Base-by-base conservation (phyloP, 2,329 filamentous ascomycete species). In the Aspergillus latus region DNA sequence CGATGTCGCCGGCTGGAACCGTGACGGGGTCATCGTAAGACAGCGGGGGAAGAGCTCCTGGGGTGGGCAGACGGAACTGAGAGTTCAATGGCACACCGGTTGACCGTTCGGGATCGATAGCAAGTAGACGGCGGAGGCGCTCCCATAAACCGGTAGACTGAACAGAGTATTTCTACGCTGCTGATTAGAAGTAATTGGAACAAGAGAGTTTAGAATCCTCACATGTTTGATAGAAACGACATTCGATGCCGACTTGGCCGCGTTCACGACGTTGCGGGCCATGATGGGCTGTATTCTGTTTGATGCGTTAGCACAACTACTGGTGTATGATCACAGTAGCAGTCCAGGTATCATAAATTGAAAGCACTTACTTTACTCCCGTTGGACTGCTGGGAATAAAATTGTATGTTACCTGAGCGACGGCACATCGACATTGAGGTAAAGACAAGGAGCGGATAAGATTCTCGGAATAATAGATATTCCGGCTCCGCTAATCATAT, bases 51-150 rank as follows among this genome's bases (percentile, higher is more conserved):
- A 85, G 79, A 64, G 79, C 81, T 63, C 89, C 91, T 8, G 89
- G 94, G 49, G 92, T 78, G 58, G 94, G 94, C 77, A 90, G 88
- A 67, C 94, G 92, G 84, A 84, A 97, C 80, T 92, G 88, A 40
- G 92, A 87, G 83, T 97, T 97, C 68, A 99, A 80, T 46, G 94
- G 94, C 16, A 99, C 80, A 75, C 94, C 94, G 68, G 88, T 92
- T 64, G 92, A 97, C 64, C 94, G 92, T 70, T 90, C 86, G 36
- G 92, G 84, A 74, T 96, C 93, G 69, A 99, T 79, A 64, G 91
- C 85, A 64, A 97, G 76, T 66, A 88, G 73, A 65, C 86, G 85
- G 73, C 92, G 92, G 74, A 99, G 79, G 55, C 79, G 80, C 71
- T 93, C 92, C 89, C 91, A 97, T 75, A 97, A 80, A 40, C 94